phyloP scores from a whole-genome alignment of 306 rosid species.

The Glycine latifolia region DNA sequence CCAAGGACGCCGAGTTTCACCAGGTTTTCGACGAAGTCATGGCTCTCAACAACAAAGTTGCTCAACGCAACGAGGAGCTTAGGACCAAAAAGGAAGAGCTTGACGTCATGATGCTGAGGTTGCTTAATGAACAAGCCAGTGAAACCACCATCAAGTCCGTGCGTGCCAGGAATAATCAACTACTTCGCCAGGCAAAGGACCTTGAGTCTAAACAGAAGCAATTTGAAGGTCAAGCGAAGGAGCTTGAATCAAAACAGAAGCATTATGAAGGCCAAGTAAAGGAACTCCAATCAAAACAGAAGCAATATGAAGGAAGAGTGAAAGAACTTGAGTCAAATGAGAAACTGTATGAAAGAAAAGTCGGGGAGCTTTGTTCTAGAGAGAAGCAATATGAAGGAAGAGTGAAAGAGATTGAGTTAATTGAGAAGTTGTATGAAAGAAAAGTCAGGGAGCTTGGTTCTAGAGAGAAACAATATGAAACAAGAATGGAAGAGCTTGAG shows the following conservation, averaged over 20 bases:
- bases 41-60: slow-evolving; percentile 12
- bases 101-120: not conserved
- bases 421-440: not conserved
- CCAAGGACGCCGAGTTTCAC: slow-evolving; percentile 3
- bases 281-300: not conserved
- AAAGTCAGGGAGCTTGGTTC: not conserved
- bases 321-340: slow-evolving; percentile 34
- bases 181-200: slow-evolving; percentile 25
- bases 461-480: slow-evolving; percentile 12
- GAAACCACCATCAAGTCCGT: slow-evolving; percentile 2
- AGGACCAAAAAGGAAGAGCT: slow-evolving; percentile 38
- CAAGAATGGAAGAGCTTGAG: not conserved
- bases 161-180: slow-evolving; percentile 32
- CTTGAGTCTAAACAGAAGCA: not conserved
- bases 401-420: not conserved
- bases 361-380: slow-evolving; percentile 31
- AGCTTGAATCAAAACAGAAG: not conserved
- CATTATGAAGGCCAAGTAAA: not conserved
- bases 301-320: not conserved
- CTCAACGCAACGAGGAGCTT: slow-evolving; percentile 26
- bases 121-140: slow-evolving; percentile 9
- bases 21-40: not conserved
- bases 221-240: not conserved
- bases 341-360: slow-evolving; percentile 31
- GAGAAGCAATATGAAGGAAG: slow-evolving; percentile 38